Conservation (phyloP, 306 rosid genomes). For the Lathyrus sativus region DNA sequence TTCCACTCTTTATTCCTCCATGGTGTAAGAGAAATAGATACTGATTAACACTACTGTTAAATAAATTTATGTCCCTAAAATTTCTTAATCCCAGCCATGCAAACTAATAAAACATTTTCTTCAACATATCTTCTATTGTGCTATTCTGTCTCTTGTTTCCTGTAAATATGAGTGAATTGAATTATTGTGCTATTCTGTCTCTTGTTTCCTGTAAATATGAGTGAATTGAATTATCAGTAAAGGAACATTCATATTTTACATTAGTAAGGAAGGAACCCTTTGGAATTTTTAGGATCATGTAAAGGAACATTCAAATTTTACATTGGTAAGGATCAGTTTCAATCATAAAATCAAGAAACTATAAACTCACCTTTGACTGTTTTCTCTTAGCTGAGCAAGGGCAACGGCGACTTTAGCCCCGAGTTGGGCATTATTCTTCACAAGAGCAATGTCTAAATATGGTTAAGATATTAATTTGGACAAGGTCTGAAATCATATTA, state of each 20-base stretch:
- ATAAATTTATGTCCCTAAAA: no score
- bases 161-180: background rate
- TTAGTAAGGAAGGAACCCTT: background rate
- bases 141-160: constrained; percentile 14
- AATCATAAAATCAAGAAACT: constrained; percentile 5
- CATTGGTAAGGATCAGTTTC: constrained; percentile 14
- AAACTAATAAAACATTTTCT: background rate
- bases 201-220: constrained; percentile 15
- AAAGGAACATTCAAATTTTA: constrained; percentile 19
- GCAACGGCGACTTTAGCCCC: constrained; percentile 79
- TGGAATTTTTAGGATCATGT: no score
- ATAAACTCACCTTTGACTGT: constrained; percentile 40
- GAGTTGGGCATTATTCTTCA: constrained; percentile 85
- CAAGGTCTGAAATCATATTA: constrained; percentile 16
- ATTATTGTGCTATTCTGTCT: constrained; percentile 16
- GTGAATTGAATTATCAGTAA: background rate
- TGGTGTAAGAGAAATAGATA: background rate
- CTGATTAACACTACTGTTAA: background rate
- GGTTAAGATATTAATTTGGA: constrained; percentile 48
- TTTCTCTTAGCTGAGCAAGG: constrained; percentile 58
- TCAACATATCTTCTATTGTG: background rate
- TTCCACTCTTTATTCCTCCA: background rate
- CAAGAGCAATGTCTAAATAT: constrained; percentile 81
- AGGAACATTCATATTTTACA: constrained; percentile 25
- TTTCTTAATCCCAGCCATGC: no score